A percentile compares a stretch with the other conserved stretches of the same genome.
These are phyloP conservation scores for Barnettozyma sp. DNA, from an alignment of 805 yeast species.

Conservation along the genomic window DNA sequence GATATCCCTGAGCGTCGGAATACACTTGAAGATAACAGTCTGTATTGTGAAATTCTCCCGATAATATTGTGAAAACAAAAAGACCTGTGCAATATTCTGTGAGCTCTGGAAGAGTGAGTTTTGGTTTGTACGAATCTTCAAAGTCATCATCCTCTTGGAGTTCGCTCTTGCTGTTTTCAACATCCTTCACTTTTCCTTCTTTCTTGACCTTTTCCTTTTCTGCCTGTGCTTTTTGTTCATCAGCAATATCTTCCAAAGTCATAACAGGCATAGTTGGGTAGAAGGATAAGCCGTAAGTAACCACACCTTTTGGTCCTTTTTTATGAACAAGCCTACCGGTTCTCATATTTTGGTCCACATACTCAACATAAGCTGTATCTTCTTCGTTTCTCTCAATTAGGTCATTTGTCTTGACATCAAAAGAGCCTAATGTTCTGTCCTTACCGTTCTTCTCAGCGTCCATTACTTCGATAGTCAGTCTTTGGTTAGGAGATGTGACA, in stretches of 20 bases:
- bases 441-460: constrained; percentile 74
- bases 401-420: constrained; percentile 60
- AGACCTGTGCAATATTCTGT: constrained; percentile 65
- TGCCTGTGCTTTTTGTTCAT: constrained; percentile 39
- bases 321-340: constrained; percentile 59
- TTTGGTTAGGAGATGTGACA: constrained; percentile 76
- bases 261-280: constrained; percentile 79
- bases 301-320: constrained; percentile 78
- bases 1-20: constrained; percentile 68
- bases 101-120: constrained; percentile 53
- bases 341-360: constrained; percentile 48
- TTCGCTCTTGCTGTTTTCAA: constrained; percentile 1
- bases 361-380: constrained; percentile 55
- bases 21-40: constrained; percentile 65
- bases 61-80: constrained; percentile 56
- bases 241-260: constrained; percentile 65
- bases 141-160: constrained; percentile 28
- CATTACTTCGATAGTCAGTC: constrained; percentile 81
- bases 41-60: constrained; percentile 47
- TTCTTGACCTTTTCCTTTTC: constrained; percentile 16
- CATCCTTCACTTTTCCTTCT: constrained; percentile 30
- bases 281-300: constrained; percentile 70
- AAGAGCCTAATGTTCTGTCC: constrained; percentile 84
- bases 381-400: constrained; percentile 51
- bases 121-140: constrained; percentile 33